Evolutionary conservation across 1,284 basidiomycete species (phyloP), one percentile per base, ranked within the genome.

Genomic region (Rhodotorula sp.): DNA sequence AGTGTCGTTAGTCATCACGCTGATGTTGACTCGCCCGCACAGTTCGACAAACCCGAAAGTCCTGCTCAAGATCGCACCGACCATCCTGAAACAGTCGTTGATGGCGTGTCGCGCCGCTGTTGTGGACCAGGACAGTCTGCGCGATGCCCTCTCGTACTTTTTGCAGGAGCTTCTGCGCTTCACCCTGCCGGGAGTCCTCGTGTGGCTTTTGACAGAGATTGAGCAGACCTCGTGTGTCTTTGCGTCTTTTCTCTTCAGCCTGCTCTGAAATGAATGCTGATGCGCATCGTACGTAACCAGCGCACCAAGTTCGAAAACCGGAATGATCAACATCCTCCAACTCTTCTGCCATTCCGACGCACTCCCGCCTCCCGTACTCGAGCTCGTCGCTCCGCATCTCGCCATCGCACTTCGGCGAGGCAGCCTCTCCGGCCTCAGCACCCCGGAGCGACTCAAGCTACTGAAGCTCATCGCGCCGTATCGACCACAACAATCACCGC

Each of bases 111-210:
- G 80, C 14, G 71, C 79, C 1, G 83, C 82, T 30, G 77, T 83
- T 20, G 83, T 85, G 62, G 84, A 84, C 69, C 74, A 81, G 10
- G 84, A 85, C 57, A 83, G 81, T 15, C 80, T 85, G 4, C 80
- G 82, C 46, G 80, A 81, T 30, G 84, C 84, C 1, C 77, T 85
- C 24, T 83, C 82, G 14, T 85, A 84, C 78, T 85, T 85, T 69
- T 79, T 82, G 3, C 83, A 85, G 71, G 83, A 84, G 26, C 76
- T 85, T 2, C 77, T 85, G 6, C 82, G 81, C 72, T 85, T 83
- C 80, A 82, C 83, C 17, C 75, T 84, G n/a, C 82, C 82, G 4
- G 82, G 82, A 1, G 82, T 84, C 18, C 74, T 85, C 62, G 74
- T 75, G 1, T 83, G 82, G 82, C 64, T 73, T 29, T 51, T 70